Percentiles rank a stretch among this genome's conserved stretches.
Conservation (phyloP, 2,329 filamentous ascomycete species). For the Drechslera avenae region DNA sequence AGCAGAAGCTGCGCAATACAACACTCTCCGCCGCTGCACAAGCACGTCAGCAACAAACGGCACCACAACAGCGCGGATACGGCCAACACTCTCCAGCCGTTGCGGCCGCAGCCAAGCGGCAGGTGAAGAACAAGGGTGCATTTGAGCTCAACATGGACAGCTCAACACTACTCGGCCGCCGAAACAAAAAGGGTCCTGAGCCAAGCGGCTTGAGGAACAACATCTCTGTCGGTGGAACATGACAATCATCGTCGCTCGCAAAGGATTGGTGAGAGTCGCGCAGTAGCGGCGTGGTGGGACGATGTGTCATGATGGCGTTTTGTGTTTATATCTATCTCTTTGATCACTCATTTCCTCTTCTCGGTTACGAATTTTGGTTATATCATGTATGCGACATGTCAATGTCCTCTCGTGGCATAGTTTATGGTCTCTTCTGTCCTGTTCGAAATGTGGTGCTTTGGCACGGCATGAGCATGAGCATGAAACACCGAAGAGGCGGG, state of each 20-base stretch:
- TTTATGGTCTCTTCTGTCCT: conserved; percentile 13
- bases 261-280: conserved; percentile 37
- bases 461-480: not conserved
- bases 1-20: conserved; percentile 85
- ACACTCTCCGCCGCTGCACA: conserved; percentile 72
- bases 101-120: conserved; percentile 80
- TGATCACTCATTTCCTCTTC: conserved; percentile 14
- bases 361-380: conserved; percentile 6
- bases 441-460: not conserved
- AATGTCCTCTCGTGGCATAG: conserved; percentile 21
- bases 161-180: conserved; percentile 81
- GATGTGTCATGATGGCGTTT: conserved; percentile 27
- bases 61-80: conserved; percentile 66
- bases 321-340: conserved; percentile 14
- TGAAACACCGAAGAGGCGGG: not conserved
- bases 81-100: conserved; percentile 87
- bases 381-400: conserved; percentile 12
- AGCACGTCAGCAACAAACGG: conserved; percentile 57
- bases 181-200: conserved; percentile 56
- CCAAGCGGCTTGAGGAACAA: conserved; percentile 55
- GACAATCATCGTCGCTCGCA: conserved; percentile 35
- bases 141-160: conserved; percentile 94
- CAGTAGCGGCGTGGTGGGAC: conserved; percentile 10
- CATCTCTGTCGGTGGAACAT: conserved; percentile 43
- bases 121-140: conserved; percentile 77